Evolutionary conservation across 2,329 filamentous ascomycete species (phyloP).

Genomic region (Monilinia fructigena): DNA sequence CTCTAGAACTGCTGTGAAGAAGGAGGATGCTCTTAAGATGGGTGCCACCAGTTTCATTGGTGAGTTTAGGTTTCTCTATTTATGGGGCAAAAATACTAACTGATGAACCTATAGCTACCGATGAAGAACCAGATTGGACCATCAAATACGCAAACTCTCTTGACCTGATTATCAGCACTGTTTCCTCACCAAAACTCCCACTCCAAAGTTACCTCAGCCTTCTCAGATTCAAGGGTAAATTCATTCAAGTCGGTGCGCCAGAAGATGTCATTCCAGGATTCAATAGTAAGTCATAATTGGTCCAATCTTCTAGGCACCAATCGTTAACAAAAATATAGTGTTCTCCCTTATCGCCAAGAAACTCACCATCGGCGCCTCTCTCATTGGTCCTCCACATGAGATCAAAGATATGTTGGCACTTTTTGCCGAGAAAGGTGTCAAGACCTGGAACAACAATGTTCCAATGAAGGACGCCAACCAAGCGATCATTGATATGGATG

Average conservation of each 20-base stretch:
- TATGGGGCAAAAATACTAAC: neutral
- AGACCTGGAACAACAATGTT: slow-evolving; percentile 56
- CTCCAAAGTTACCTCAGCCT: slow-evolving; percentile 60
- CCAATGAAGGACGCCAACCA: slow-evolving; percentile 59
- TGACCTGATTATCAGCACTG: slow-evolving; percentile 60
- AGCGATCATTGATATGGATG: slow-evolving; percentile 56
- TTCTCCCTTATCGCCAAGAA: slow-evolving; percentile 58
- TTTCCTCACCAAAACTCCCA: slow-evolving; percentile 59
- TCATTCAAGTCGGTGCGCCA: slow-evolving; percentile 66
- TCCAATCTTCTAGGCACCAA: neutral
- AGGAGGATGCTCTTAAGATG: slow-evolving; percentile 57
- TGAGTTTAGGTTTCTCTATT: neutral
- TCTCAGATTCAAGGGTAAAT: slow-evolving; percentile 57
- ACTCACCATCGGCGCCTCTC: slow-evolving; percentile 46
- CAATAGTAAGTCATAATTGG: slow-evolving; percentile 38
- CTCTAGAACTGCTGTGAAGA: slow-evolving; percentile 59
- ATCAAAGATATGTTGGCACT: slow-evolving; percentile 62
- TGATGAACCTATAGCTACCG: slow-evolving; percentile 37
- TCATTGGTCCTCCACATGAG: slow-evolving; percentile 47
- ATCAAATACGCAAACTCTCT: slow-evolving; percentile 52
- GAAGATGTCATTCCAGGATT: slow-evolving; percentile 57
- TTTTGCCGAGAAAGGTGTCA: slow-evolving; percentile 56
- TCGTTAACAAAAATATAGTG: slow-evolving; percentile 30
- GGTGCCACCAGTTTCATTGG: slow-evolving; percentile 57
- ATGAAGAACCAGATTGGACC: slow-evolving; percentile 59